Evolutionary conservation across 331 rosid genomes (phyloP).

Genomic region (Rosa hybrid): DNA sequence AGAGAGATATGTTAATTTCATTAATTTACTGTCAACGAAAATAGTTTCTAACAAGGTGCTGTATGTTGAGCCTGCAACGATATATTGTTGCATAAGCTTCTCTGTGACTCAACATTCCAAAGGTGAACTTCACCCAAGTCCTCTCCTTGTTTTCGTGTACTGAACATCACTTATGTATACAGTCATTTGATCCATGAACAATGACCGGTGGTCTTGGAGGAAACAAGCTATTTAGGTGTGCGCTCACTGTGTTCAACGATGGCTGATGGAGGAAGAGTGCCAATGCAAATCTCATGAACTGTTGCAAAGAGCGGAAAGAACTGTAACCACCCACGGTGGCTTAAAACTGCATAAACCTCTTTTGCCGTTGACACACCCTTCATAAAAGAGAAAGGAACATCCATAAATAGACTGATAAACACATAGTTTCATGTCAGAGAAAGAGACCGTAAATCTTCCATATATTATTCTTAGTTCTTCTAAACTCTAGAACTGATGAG

Average conservation of each 20-base stretch:
- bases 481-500: neutral
- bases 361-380: slow-evolving; percentile 90
- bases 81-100: neutral
- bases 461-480: neutral
- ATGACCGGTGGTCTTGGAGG: slow-evolving; percentile 7
- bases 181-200: neutral
- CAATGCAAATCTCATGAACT: slow-evolving; percentile 73
- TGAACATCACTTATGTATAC: slow-evolving; percentile 7
- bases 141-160: slow-evolving; percentile 1
- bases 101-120: slow-evolving; percentile 11
- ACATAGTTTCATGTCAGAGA: neutral
- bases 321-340: slow-evolving; percentile 78
- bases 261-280: slow-evolving; percentile 86
- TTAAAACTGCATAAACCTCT: slow-evolving; percentile 83
- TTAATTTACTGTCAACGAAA: slow-evolving; percentile 7
- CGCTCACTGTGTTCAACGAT: slow-evolving; percentile 60
- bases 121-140: neutral
- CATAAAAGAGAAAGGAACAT: slow-evolving; percentile 14
- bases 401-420: neutral
- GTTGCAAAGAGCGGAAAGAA: slow-evolving; percentile 76
- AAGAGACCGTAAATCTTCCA: neutral
- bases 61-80: slow-evolving; percentile 2
- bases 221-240: slow-evolving; percentile 42
- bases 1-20: neutral
- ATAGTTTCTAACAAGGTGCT: slow-evolving; percentile 7